Evolutionary conservation across 208 protist genomes (phyloP), one percentile per base, ranked within the genome.

Genomic region (Trichomonas gallinae): DNA sequence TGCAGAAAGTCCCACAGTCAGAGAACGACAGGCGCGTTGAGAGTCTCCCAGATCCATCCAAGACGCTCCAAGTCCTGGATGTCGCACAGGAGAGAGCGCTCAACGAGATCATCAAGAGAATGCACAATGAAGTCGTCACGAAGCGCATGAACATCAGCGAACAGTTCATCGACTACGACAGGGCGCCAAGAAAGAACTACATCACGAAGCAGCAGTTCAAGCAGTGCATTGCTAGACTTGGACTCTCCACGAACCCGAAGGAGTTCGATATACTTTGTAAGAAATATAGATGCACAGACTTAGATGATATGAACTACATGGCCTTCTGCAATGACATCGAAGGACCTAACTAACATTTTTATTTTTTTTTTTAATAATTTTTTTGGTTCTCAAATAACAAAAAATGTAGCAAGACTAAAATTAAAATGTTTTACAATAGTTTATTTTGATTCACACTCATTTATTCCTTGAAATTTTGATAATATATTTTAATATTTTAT

Each of bases 141-240:
- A 93, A 44, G 46, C 21, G 87, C 48, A 93, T 93, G 87, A 93
- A 93, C 44, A 93, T 93, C 31, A 0, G 38, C 13, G 87, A 93
- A 4, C 87, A 93, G 36, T 93, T 93, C 44, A 38, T 26, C 38
- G 87, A 93, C 26, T 93, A 51, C 31, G 87, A 93, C 31, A 34
- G 26, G 26, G 31, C 26, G 3, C 87, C 87, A 93, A 23, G 87
- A 4, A 93, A 93, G 44, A 93, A 51, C 46, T 93, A 93, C 31
- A 93, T 93, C 17, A 51, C 87, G 0, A 93, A 93, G 31, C 87
- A 93, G n/a, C 87, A 93, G 46, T 93, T 93, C 44, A 93, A 93
- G 46, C 87, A 93, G 46, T 42, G 87, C 44, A 93, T 93, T 51
- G 87, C 87, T 38, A 48, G 87, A 38, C 26, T 93, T 34, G 87